Evolutionary conservation across 164 flowering plant species (phyloP), one percentile per base, ranked within the genome.

Genomic region (Buxus sempervirens): DNA sequence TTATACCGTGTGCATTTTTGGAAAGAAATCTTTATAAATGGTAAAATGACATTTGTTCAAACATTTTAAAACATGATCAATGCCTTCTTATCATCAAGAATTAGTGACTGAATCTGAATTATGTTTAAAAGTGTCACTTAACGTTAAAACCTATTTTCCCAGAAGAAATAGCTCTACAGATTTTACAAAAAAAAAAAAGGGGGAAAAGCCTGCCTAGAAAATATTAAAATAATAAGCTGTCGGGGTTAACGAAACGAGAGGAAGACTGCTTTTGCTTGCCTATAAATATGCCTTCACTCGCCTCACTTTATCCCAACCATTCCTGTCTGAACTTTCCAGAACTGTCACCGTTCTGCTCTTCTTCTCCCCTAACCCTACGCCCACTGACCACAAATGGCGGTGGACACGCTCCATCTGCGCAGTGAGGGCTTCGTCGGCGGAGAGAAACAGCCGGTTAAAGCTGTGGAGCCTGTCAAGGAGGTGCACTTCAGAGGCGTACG

Each of bases 401-500:
- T 80, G 24, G 82, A 82, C 45, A 60, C 70, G n/a, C 69, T 80
- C 5, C 76, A 60, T 42, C 72, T 74, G 19, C 71, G 76, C 26
- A 75, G 70, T n/a, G 63, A 60, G 15, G 60, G 60, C 25, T 48
- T 69, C 48, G 57, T 54, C 65, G 36, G 51, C 26, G 54, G 56
- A 23, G 66, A 58, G 36, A 25, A 62, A 38, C 58, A 42, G 15
- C 42, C 72, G 27, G 51, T n/a, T 32, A 15, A 67, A 15, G 65
- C 65, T 9, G 61, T 36, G 32, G 45, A 22, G 36, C 63, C 71
- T 26, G 60, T 48, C 5, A 77, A 75, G 57, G 80, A 75, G 58
- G 67, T 68, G 56, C 86, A 79, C 45, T 83, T 75, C 49, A 69
- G 86, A 62, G 86, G 86, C 23, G 86, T 83, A 10, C 48, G 86